A percentile compares a stretch with the other conserved stretches of the same genome.
Evolutionary conservation across 352 stramenopile genomes (phyloP).

Genomic region (Phytophthora megakarya): DNA sequence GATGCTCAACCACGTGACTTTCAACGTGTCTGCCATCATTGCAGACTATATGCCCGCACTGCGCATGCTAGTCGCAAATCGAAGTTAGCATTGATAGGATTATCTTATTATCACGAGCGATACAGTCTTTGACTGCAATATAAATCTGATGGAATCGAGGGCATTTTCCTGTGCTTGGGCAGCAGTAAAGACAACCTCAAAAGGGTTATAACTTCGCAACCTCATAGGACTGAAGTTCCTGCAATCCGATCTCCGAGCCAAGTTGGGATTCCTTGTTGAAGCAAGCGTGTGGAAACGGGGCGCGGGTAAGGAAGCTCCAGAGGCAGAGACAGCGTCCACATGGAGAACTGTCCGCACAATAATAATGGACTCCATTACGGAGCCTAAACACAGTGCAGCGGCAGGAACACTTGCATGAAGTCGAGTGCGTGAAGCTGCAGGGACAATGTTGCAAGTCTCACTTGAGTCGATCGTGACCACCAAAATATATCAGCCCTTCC

Average conservation of each 20-base stretch:
- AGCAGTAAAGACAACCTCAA: too few relatives aligned
- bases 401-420: too few relatives aligned
- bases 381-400: background rate
- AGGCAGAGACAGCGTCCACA: slow-evolving; percentile 7
- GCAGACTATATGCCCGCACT: slow-evolving; percentile 77
- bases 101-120: background rate
- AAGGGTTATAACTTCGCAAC: too few relatives aligned
- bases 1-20: slow-evolving; percentile 83
- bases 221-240: too few relatives aligned
- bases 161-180: too few relatives aligned
- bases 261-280: slow-evolving; percentile 4
- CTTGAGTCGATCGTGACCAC: slow-evolving; percentile 10
- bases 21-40: slow-evolving; percentile 81
- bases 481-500: slow-evolving; percentile 31
- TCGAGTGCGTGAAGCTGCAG: too few relatives aligned
- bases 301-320: background rate
- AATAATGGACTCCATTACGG: too few relatives aligned
- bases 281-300: slow-evolving; percentile 10
- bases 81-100: slow-evolving; percentile 4
- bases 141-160: too few relatives aligned
- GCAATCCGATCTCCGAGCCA: too few relatives aligned
- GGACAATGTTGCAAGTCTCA: background rate
- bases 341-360: background rate
- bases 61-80: slow-evolving; percentile 45
- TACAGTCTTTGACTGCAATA: slow-evolving; percentile 1